Evolutionary conservation across 768 basidiomycete species (phyloP), one percentile per base, ranked within the genome.

Genomic region (Mycena polygramma): DNA sequence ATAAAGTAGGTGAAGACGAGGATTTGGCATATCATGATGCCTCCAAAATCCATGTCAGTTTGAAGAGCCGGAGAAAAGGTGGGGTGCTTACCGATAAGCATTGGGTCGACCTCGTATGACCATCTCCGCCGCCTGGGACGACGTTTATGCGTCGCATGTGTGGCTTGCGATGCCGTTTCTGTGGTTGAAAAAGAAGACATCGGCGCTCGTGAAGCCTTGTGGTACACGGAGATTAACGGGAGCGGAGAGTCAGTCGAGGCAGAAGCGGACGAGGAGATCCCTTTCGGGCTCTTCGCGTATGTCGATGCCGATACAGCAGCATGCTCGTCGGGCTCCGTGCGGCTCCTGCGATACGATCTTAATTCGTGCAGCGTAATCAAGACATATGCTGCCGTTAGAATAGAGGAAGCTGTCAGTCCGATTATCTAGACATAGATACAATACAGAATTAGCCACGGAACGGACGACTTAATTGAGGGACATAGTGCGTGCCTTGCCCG

Each of bases 1-100:
- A 85, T 77, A 59, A 85, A 84, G 69, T 84, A 85, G 10, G 77
- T 78, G 70, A 83, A 81, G 35, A 84, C 77, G 63, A 82, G 66
- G 36, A 77, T 70, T 63, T 83, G 80, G 63, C 78, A 81, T 26
- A 83, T 79, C 39, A 80, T 65, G 37, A 84, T 79, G 11, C 83
- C 83, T 73, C n/a, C 8, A 7, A 20, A 57, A 60, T 30, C 30
- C n/a, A 15, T 60, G 41, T 52, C 35, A 6, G 30, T 30, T 37
- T 14, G 30, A 10, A 35, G 15, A 20, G 52, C 10, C 7, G 39
- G 57, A 7, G 7, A 24, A 36, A 8, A 17, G 13, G n/a, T n/a
- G 24, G 15, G 4, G n/a, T 24, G 19, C 63, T 57, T 39, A 66
- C 72, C 72, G 20, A 85, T 76, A 51, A 84, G 74, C 82, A 84